phyloP scores from a whole-genome alignment of 2,329 filamentous ascomycete species.

The Fusarium algeriense region DNA sequence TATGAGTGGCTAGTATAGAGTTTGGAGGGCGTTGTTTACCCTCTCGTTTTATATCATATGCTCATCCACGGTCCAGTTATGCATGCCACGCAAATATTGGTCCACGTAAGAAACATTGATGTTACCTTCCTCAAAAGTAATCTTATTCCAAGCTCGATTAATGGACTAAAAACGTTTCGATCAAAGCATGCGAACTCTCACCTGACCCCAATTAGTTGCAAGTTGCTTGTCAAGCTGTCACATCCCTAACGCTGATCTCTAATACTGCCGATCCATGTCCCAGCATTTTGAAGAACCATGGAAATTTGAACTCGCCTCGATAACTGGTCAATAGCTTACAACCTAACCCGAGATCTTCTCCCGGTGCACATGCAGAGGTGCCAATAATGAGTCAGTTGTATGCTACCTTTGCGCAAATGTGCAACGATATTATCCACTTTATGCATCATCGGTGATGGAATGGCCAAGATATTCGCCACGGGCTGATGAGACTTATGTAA shows the following conservation, averaged over 20 bases:
- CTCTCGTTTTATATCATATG: not conserved
- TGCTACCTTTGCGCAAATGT: not conserved
- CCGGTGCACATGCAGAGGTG: not conserved
- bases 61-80: not conserved
- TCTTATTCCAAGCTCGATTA: not conserved
- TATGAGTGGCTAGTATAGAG: not conserved
- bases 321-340: too few relatives aligned
- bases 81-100: not conserved
- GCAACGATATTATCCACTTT: not conserved
- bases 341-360: not conserved
- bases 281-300: slow-evolving; percentile 11
- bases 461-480: not conserved
- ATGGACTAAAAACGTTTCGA: not conserved
- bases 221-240: not conserved
- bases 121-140: not conserved
- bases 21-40: not conserved
- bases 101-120: slow-evolving; percentile 6
- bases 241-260: not conserved
- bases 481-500: not conserved
- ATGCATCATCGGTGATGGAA: slow-evolving; percentile 6
- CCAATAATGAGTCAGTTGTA: not conserved
- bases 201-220: not conserved
- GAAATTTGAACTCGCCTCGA: too few relatives aligned
- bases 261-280: not conserved
- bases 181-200: not conserved